A percentile compares a stretch with the other conserved stretches of the same genome.
phyloP scores from a whole-genome alignment of 208 protist species.

The Leishmania major region DNA sequence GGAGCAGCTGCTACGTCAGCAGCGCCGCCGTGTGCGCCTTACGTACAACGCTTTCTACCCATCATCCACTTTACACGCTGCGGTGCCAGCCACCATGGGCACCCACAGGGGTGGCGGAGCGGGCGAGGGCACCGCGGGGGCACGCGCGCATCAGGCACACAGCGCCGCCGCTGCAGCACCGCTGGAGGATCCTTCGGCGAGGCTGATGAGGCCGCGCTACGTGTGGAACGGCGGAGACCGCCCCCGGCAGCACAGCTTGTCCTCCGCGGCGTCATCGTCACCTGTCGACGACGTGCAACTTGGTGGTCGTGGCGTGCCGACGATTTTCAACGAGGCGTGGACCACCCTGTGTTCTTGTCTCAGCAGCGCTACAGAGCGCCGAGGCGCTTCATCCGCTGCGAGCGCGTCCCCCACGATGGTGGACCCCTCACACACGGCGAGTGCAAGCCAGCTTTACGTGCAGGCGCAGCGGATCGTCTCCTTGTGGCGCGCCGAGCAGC shows the following conservation, averaged over 20 bases:
- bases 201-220: conserved; percentile 2
- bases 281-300: background rate
- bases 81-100: background rate
- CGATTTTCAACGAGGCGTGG: background rate
- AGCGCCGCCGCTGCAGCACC: background rate
- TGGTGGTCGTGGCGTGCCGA: background rate
- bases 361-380: background rate
- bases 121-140: background rate
- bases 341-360: conserved; percentile 1
- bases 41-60: conserved; percentile 27
- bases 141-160: background rate
- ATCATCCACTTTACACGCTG: background rate
- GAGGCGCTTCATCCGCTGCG: background rate
- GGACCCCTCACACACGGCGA: background rate
- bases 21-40: conserved; percentile 26
- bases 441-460: background rate
- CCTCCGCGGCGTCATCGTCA: background rate
- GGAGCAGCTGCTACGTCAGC: conserved; percentile 10
- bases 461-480: background rate
- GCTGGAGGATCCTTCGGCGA: background rate
- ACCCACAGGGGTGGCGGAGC: background rate
- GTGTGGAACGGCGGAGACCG: conserved; percentile 14
- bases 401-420: background rate
- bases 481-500: conserved; percentile 9
- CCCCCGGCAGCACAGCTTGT: background rate